Evolutionary conservation across 768 basidiomycete species (phyloP).

Genomic region (Saitozyma sp.): DNA sequence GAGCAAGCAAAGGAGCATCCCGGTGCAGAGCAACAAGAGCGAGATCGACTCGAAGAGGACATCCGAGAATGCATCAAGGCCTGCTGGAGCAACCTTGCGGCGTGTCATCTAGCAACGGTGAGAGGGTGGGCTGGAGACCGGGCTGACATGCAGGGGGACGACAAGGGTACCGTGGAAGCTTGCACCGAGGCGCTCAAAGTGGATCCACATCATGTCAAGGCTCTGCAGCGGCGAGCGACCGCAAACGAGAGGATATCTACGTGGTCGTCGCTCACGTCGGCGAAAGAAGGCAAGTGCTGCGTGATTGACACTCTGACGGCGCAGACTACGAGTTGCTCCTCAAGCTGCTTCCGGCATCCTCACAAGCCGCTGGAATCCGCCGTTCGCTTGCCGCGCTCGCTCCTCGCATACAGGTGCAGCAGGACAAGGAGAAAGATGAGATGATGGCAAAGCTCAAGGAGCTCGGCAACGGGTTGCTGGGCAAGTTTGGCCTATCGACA

Average conservation of each 20-base stretch:
- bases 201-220: slow-evolving; percentile 82
- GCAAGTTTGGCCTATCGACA: slow-evolving; percentile 92
- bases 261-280: slow-evolving; percentile 78
- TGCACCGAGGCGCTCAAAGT: slow-evolving; percentile 84
- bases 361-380: slow-evolving; percentile 59
- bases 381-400: slow-evolving; percentile 62
- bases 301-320: background rate
- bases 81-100: slow-evolving; percentile 82
- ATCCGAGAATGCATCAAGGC: slow-evolving; percentile 67
- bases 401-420: slow-evolving; percentile 69
- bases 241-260: slow-evolving; percentile 77
- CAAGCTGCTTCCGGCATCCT: slow-evolving; percentile 62
- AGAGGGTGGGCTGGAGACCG: slow-evolving; percentile 31
- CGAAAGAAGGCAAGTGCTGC: slow-evolving; percentile 72
- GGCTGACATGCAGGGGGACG: slow-evolving; percentile 61
- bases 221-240: slow-evolving; percentile 79
- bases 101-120: slow-evolving; percentile 78
- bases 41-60: slow-evolving; percentile 49
- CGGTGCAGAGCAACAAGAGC: slow-evolving; percentile 10
- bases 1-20: slow-evolving; percentile 18
- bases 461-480: slow-evolving; percentile 84
- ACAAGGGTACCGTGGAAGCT: slow-evolving; percentile 75
- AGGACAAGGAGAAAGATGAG: slow-evolving; percentile 83
- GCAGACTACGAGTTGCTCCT: slow-evolving; percentile 78
- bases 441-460: slow-evolving; percentile 92